Evolutionary conservation across 2,329 filamentous ascomycete species (phyloP).

Genomic region (Lasiodiplodia sp.): DNA sequence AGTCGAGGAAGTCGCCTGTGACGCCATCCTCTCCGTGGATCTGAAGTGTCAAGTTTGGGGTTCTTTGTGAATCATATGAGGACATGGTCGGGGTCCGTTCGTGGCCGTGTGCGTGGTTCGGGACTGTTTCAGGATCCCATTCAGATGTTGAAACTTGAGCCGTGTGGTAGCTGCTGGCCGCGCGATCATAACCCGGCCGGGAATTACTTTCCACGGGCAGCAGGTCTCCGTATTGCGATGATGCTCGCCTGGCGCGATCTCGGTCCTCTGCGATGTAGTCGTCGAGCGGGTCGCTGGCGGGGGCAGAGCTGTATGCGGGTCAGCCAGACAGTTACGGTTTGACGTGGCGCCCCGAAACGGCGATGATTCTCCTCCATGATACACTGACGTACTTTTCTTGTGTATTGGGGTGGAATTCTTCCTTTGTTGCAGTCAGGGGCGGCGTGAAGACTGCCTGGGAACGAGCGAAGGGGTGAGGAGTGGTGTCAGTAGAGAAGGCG

Average conservation of each 20-base stretch:
- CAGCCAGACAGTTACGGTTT: conserved; percentile 15
- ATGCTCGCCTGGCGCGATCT: conserved; percentile 32
- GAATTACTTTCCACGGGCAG: conserved; percentile 30
- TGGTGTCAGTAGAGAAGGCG: conserved; percentile 42
- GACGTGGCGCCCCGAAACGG: conserved; percentile 10
- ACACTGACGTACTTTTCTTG: conserved; percentile 46
- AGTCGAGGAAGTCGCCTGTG: conserved; percentile 46
- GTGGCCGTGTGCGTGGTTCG: conserved; percentile 35
- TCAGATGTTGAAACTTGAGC: conserved; percentile 39
- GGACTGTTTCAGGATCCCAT: conserved; percentile 36
- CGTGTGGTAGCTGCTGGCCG: conserved; percentile 44
- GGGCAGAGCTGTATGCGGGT: conserved; percentile 31
- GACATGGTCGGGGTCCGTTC: conserved; percentile 49
- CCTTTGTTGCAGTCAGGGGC: conserved; percentile 34
- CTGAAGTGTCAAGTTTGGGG: conserved; percentile 43
- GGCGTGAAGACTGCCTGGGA: conserved; percentile 41
- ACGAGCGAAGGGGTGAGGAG: conserved; percentile 37
- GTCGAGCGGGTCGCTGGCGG: conserved; percentile 38
- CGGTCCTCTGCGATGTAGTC: conserved; percentile 32
- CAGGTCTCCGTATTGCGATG: conserved; percentile 30
- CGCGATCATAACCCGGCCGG: conserved; percentile 45
- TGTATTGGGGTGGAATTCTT: conserved; percentile 43
- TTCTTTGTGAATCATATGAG: conserved; percentile 40
- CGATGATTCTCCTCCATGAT: neutral
- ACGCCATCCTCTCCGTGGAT: conserved; percentile 42